Evolutionary conservation across 805 yeast genomes (phyloP).

Genomic region (Schwanniomyces yamadae): DNA sequence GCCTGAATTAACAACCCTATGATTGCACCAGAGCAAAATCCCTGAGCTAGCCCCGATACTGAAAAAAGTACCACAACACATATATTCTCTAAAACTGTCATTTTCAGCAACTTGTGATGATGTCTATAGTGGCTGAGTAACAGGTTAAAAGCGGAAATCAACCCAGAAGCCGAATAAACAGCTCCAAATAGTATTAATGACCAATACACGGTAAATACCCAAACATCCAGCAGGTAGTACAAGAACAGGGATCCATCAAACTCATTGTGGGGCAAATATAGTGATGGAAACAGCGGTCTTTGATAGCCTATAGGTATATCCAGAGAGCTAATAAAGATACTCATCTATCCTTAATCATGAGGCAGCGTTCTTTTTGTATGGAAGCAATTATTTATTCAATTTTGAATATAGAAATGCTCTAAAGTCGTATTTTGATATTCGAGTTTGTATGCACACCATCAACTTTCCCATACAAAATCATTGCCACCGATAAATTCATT

Average conservation of each 20-base stretch:
- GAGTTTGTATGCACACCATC: constrained; percentile 8
- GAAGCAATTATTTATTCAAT: too few species aligned
- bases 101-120: constrained; percentile 5
- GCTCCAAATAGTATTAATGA: constrained; percentile 63
- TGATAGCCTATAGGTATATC: constrained; percentile 79
- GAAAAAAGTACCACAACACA: constrained; percentile 49
- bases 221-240: constrained; percentile 69
- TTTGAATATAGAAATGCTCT: too few species aligned
- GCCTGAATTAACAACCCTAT: constrained; percentile 75
- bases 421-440: too few species aligned
- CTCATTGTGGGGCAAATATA: constrained; percentile 64
- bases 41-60: constrained; percentile 59
- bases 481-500: constrained; percentile 10
- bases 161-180: constrained; percentile 64
- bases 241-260: constrained; percentile 49
- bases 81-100: constrained; percentile 5
- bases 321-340: constrained; percentile 33
- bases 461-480: constrained; percentile 2
- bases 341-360: constrained; percentile 13
- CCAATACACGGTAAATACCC: constrained; percentile 85
- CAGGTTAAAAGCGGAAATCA: constrained; percentile 46
- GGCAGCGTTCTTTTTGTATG: not conserved
- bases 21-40: constrained; percentile 69
- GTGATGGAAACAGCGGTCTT: constrained; percentile 77
- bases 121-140: constrained; percentile 20